Evolutionary conservation across 805 yeast genomes (phyloP).

Genomic region (Zygosaccharomyces pseudorouxii): DNA sequence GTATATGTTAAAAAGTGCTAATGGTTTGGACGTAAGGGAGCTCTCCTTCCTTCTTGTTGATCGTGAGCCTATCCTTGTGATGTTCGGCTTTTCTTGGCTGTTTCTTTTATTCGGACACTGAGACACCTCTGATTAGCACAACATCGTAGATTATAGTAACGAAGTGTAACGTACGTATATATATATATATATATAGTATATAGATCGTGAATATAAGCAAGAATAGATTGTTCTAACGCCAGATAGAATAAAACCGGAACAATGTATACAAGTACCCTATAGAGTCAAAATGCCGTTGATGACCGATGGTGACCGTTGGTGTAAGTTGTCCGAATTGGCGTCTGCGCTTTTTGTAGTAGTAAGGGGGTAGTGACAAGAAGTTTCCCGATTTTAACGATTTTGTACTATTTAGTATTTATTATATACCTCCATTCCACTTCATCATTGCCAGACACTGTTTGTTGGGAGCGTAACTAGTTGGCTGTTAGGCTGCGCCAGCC

Average conservation of each 20-base stretch:
- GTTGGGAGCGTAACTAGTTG: neutral
- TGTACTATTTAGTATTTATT: neutral
- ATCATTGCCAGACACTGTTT: neutral
- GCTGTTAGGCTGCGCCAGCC: neutral
- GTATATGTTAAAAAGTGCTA: neutral
- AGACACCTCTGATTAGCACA: neutral
- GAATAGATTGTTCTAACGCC: too few relatives aligned
- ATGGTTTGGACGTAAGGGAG: slow-evolving; percentile 4
- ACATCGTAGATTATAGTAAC: neutral
- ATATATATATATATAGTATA: neutral
- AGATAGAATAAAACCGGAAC: neutral
- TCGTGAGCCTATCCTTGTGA: slow-evolving; percentile 6
- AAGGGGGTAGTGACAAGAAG: neutral
- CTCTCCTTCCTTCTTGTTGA: slow-evolving; percentile 5
- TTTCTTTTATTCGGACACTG: slow-evolving; percentile 6
- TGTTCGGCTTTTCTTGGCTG: slow-evolving; percentile 9
- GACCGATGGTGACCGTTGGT: neutral
- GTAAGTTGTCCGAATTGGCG: neutral
- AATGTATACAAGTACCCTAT: neutral
- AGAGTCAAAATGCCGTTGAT: neutral
- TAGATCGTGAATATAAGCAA: too few relatives aligned
- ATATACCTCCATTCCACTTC: neutral
- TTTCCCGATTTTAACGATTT: neutral
- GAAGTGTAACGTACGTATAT: neutral
- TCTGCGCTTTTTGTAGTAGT: slow-evolving; percentile 1